Base-by-base conservation (phyloP, 2,329 filamentous ascomycete species). In the Arthroderma sp. region DNA sequence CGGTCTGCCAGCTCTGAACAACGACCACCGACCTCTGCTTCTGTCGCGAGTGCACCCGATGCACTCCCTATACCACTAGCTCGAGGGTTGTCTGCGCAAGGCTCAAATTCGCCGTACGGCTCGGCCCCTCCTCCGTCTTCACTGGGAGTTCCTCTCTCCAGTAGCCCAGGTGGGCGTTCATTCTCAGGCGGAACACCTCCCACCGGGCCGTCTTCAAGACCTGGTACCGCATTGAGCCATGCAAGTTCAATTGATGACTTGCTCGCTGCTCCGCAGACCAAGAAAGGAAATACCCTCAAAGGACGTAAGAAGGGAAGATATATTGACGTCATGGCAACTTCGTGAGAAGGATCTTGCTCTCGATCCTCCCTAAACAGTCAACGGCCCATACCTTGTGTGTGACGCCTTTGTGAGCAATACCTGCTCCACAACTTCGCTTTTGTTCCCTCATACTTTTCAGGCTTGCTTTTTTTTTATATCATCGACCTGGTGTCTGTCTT, bases 221-320 rank as follows among this genome's bases (percentile, higher is more conserved):
- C 90, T 3, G 73, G 82, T 4, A 95, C 89, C 2, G 86, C 87
- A 61, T 84, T 95, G 79, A 94, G 88, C 71, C 89, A 88, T 67
- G 88, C 89, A n/a, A 94, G 85, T 71, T 93, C 87, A 65, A 94
- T 98, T 67, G 93, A 98, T 66, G 93, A 98, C 70, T 76, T 98
- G 61, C 76, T 98, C 21, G 88, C 88, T 4, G 84, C 86, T 3
- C 82, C 86, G 2, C 81, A 79, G 31, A 81, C 86, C 17, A 81
- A 87, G 62, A 91, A 87, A 59, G 80, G 79, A 1, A 72, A 68
- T 65, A 75, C 78, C 4, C 79, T 78, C 67, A 87, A 82, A 70
- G 88, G 86, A 70, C 77, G 81, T 66, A 88, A 89, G 76, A 95
- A 90, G 77, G 83, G 85, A 21, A 86, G 89, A 31, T 98, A 98